These are phyloP conservation scores for Bisporella sp. DNA, from an alignment of 2,329 filamentous ascomycete genomes.

Conservation along the genomic window DNA sequence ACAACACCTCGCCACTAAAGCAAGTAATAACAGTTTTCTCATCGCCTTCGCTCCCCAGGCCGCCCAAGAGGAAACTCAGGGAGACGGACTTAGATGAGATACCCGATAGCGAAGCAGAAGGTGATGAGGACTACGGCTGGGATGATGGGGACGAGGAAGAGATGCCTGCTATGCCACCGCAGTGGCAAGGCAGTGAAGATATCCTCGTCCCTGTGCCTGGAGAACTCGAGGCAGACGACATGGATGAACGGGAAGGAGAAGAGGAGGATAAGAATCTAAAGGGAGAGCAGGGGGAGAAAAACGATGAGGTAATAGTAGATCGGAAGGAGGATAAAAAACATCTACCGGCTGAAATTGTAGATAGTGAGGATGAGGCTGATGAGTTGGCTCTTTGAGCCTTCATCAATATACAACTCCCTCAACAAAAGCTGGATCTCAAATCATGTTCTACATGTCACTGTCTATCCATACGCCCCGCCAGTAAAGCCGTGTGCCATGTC, in stretches of 20 bases:
- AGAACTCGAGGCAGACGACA: slow-evolving; percentile 14
- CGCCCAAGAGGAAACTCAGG: slow-evolving; percentile 39
- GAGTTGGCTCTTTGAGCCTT: neutral
- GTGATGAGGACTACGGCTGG: slow-evolving; percentile 69
- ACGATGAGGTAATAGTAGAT: neutral
- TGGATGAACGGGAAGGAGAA: slow-evolving; percentile 10
- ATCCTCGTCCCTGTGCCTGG: slow-evolving; percentile 36
- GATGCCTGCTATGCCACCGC: slow-evolving; percentile 52
- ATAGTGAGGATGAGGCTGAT: neutral
- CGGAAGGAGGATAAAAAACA: neutral
- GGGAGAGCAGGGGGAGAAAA: slow-evolving; percentile 14
- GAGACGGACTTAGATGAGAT: slow-evolving; percentile 53
- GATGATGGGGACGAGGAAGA: slow-evolving; percentile 57
- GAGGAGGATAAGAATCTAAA: slow-evolving; percentile 7
- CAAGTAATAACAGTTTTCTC: too few relatives aligned
- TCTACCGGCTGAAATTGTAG: neutral
- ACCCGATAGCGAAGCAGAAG: slow-evolving; percentile 50
- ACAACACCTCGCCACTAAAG: too few relatives aligned
- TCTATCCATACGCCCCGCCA: too few relatives aligned
- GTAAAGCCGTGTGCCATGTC: too few relatives aligned
- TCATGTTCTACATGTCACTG: too few relatives aligned
- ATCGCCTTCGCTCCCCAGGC: too few relatives aligned
- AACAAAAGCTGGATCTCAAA: too few relatives aligned
- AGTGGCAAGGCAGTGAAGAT: slow-evolving; percentile 63
- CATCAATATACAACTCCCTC: too few relatives aligned